phyloP scores from a whole-genome alignment of 192 early-diverging fungal genomes.

The Backusella circina region DNA sequence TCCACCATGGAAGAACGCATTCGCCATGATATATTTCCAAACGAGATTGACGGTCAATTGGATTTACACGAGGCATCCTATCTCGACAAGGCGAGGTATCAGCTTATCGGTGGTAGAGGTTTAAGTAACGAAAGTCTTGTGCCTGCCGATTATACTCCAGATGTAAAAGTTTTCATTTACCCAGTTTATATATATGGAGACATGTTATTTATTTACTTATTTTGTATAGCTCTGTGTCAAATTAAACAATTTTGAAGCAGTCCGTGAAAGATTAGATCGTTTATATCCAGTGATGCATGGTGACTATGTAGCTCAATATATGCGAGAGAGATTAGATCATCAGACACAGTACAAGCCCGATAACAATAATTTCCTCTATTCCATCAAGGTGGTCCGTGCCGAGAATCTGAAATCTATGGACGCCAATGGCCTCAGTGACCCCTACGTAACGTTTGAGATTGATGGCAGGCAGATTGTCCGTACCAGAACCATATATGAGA shows the following conservation, averaged over 20 bases:
- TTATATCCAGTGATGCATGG: conserved; percentile 56
- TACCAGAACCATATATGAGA: conserved; percentile 59
- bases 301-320: conserved; percentile 42
- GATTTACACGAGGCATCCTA: not conserved
- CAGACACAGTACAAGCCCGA: conserved; percentile 22
- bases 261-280: conserved; percentile 43
- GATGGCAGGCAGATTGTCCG: conserved; percentile 39
- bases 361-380: conserved; percentile 49
- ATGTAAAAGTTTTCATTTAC: conserved; percentile 39
- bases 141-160: conserved; percentile 48
- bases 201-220: not conserved
- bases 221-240: conserved; percentile 49
- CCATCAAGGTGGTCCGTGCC: conserved; percentile 65
- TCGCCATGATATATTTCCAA: conserved; percentile 35
- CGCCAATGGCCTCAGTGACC: conserved; percentile 55
- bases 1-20: conserved; percentile 45
- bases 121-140: conserved; percentile 8
- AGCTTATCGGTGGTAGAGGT: conserved; percentile 16
- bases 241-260: conserved; percentile 57
- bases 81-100: conserved; percentile 21
- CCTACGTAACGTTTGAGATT: conserved; percentile 63
- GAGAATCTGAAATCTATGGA: conserved; percentile 60
- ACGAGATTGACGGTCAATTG: not conserved
- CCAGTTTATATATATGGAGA: too few species aligned
- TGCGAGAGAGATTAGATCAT: conserved; percentile 34